phyloP scores from a whole-genome alignment of 768 basidiomycete species.

The Agrocybe chaxingu region DNA sequence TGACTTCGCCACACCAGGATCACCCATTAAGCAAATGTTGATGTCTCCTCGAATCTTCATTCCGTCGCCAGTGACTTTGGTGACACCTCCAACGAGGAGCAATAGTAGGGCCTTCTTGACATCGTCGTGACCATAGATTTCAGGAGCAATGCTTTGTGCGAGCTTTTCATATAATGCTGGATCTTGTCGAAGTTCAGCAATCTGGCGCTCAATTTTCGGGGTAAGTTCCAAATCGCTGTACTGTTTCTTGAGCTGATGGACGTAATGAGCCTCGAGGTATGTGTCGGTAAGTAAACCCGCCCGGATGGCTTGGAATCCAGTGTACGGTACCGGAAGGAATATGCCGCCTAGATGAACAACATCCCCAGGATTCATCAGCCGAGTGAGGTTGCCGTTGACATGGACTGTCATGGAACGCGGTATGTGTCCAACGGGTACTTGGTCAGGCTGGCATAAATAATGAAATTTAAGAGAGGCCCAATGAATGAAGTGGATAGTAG shows the following conservation, averaged over 20 bases:
- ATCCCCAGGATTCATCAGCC: slow-evolving; percentile 92
- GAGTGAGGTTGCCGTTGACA: slow-evolving; percentile 84
- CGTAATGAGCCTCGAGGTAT: slow-evolving; percentile 87
- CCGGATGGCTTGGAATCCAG: slow-evolving; percentile 94
- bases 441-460: slow-evolving; percentile 67
- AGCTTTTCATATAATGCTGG: slow-evolving; percentile 84
- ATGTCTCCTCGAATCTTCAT: slow-evolving; percentile 99
- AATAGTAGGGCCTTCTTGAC: slow-evolving; percentile 95
- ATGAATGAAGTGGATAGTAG: not conserved
- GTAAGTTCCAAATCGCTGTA: slow-evolving; percentile 94
- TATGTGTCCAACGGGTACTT: slow-evolving; percentile 99
- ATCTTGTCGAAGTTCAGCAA: slow-evolving; percentile 68
- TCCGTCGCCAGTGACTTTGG: slow-evolving; percentile 92
- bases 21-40: slow-evolving; percentile 98
- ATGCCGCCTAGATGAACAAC: slow-evolving; percentile 94
- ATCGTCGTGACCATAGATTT: slow-evolving; percentile 96
- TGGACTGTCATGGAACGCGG: slow-evolving; percentile 99
- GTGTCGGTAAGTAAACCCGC: slow-evolving; percentile 97
- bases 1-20: slow-evolving; percentile 98
- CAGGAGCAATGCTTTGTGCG: slow-evolving; percentile 93
- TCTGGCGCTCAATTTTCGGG: slow-evolving; percentile 69
- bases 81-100: slow-evolving; percentile 92
- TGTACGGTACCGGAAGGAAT: slow-evolving; percentile 96
- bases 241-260: slow-evolving; percentile 95
- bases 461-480: slow-evolving; percentile 4